Evolutionary conservation across 495 filamentous ascomycete genomes (phyloP).

Genomic region (Neurospora terricola): DNA sequence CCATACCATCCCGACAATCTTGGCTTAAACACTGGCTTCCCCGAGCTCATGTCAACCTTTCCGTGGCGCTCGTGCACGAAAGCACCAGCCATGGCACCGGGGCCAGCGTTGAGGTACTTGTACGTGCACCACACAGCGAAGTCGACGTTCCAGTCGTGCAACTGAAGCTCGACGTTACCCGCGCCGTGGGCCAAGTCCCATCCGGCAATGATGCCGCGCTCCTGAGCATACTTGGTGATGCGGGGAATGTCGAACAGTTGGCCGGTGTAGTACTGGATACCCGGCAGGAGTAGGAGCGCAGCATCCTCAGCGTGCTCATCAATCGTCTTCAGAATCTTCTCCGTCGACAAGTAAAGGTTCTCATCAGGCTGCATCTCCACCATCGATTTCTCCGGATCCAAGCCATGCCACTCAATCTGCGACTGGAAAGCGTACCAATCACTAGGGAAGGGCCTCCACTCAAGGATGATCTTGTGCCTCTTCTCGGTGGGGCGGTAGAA

Average conservation of each 20-base stretch:
- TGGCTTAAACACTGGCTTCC: slow-evolving; percentile 17
- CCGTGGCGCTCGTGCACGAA: slow-evolving; percentile 77
- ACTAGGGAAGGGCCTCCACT: slow-evolving; percentile 84
- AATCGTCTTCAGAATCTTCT: slow-evolving; percentile 65
- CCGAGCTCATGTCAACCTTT: slow-evolving; percentile 28
- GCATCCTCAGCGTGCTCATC: slow-evolving; percentile 65
- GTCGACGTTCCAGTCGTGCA: slow-evolving; percentile 94
- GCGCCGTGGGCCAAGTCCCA: slow-evolving; percentile 94
- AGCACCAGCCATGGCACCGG: slow-evolving; percentile 70
- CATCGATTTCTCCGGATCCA: slow-evolving; percentile 56
- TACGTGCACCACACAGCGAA: slow-evolving; percentile 92
- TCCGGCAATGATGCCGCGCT: slow-evolving; percentile 63
- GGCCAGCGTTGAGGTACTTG: slow-evolving; percentile 89
- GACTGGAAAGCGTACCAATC: slow-evolving; percentile 88
- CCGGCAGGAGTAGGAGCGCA: slow-evolving; percentile 74
- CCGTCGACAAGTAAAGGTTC: slow-evolving; percentile 48
- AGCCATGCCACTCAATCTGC: slow-evolving; percentile 65
- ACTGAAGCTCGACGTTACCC: slow-evolving; percentile 69
- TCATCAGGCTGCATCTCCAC: slow-evolving; percentile 57
- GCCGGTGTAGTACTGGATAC: slow-evolving; percentile 88
- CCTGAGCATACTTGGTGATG: slow-evolving; percentile 72
- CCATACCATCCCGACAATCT: slow-evolving; percentile 81
- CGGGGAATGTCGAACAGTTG: slow-evolving; percentile 74
- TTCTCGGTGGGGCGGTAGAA: slow-evolving; percentile 70
- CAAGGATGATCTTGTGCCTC: slow-evolving; percentile 75